Conservation (phyloP, 805 yeast genomes). For the Candida berthetii region DNA sequence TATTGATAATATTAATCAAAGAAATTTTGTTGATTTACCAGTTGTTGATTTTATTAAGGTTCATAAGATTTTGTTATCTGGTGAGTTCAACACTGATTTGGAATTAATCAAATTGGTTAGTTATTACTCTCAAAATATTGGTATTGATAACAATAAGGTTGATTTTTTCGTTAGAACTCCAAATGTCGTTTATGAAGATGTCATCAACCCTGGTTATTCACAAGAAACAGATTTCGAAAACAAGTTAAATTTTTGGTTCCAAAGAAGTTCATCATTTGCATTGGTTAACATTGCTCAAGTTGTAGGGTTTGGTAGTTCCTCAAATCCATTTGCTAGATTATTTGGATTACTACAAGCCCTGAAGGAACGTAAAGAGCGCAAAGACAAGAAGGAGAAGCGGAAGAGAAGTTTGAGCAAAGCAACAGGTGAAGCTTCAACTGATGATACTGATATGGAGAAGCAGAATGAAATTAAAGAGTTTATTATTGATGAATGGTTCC, state of each 20-base stretch:
- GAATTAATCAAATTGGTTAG: conserved; percentile 56
- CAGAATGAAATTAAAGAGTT: conserved; percentile 2
- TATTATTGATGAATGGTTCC: conserved; percentile 41
- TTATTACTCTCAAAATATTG: conserved; percentile 60
- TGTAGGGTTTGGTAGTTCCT: conserved; percentile 72
- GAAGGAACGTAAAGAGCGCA: conserved; percentile 65
- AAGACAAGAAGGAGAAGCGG: conserved; percentile 52
- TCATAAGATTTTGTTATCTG: conserved; percentile 17
- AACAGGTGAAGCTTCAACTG: conserved; percentile 5
- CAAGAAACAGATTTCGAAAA: conserved; percentile 18
- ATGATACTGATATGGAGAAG: conserved; percentile 6
- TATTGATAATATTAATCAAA: conserved; percentile 67
- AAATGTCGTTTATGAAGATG: conserved; percentile 28
- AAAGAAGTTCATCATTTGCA: conserved; percentile 71
- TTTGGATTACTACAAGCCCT: conserved; percentile 69
- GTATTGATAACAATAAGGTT: conserved; percentile 56
- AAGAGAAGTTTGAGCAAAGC: conserved; percentile 4
- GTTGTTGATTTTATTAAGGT: conserved; percentile 22
- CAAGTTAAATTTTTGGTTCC: conserved; percentile 61
- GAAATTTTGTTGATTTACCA: conserved; percentile 34
- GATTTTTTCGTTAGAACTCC: conserved; percentile 51
- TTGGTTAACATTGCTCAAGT: conserved; percentile 69
- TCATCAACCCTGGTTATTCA: not conserved
- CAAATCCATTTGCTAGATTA: conserved; percentile 69
- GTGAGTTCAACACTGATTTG: conserved; percentile 16